Evolutionary conservation across 179 eudicot genomes (phyloP), one percentile per base, ranked within the genome.

Genomic region (Silene vulgaris): DNA sequence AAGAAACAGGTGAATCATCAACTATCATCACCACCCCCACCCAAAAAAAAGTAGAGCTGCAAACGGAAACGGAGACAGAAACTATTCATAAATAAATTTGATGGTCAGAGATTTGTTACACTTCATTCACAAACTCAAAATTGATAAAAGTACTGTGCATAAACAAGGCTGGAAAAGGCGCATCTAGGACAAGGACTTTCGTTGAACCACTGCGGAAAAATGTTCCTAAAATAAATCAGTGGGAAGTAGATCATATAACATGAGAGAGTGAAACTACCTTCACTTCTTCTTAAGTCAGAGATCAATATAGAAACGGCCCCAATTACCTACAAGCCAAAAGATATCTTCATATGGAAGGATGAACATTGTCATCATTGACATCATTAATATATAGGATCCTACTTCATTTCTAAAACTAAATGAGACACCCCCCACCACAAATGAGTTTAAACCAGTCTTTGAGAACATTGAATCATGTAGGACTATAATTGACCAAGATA

Each of bases 311-410:
- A 82, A 80, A 90, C 90, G 89, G 63, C 89, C 97, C 90, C 87
- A 80, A 89, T 87, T 87, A 90, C 97, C 98, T 93, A 93, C 98
- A 93, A 94, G 88, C 80, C 85, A 91, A 91, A 92, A 94, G 90
- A 89, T 78, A 83, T 81, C 81, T 89, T 94, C 86, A 90, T 88
- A 87, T 83, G 87, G 97, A 82, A 88, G 79, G 86, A 85, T 84
- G 92, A 89, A 88, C 86, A 89, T 63, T 76, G 87, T 80, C 84
- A 87, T 85, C 87, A 86, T 82, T 80, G 87, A 80, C 75, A 85
- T 69, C 57, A 69, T 69, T 40, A 52, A 71, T 71, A 59, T 64
- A 76, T 37, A 77, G 69, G 70, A 80, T 16, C 84, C 76, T 74
- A 81, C 59, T 40, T 60, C 74, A 37, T 52, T 37, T 50, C 73